These are phyloP conservation scores for Calamus simplicifolius DNA, from an alignment of 176 grass and related monocot species.

Conservation along the genomic window DNA sequence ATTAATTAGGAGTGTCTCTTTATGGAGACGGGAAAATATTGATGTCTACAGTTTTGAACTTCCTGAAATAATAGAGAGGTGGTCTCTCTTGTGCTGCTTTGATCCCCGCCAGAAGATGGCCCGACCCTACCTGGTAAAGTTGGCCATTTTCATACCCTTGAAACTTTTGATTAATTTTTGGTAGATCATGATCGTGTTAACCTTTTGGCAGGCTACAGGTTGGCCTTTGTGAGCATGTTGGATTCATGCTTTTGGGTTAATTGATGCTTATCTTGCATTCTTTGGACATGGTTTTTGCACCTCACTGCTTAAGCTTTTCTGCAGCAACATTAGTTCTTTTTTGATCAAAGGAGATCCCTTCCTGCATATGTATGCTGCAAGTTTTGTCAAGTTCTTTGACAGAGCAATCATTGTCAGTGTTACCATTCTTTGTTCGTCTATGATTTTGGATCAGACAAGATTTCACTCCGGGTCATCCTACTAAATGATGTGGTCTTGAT, in stretches of 20 bases:
- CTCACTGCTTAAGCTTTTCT: neutral
- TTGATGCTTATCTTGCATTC: neutral
- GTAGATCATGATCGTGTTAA: neutral
- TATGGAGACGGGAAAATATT: neutral
- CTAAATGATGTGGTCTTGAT: no score
- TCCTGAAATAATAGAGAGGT: slow-evolving; percentile 11
- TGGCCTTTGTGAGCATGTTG: slow-evolving; percentile 6
- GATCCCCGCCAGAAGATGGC: slow-evolving; percentile 5
- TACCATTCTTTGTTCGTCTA: no score
- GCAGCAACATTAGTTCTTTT: neutral
- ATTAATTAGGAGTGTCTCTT: neutral
- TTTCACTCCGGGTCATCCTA: no score
- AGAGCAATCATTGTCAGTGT: no score
- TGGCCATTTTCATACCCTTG: slow-evolving; percentile 5
- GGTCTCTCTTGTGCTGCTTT: slow-evolving; percentile 5
- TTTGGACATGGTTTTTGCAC: neutral
- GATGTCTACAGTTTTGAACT: slow-evolving; percentile 2
- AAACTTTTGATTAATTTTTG: slow-evolving; percentile 5
- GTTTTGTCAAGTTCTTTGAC: no score
- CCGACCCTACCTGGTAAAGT: slow-evolving; percentile 26
- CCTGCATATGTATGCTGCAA: no score
- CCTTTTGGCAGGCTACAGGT: slow-evolving; percentile 14
- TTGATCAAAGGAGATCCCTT: no score
- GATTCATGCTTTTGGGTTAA: slow-evolving; percentile 6
- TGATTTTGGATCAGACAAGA: no score